phyloP scores from a whole-genome alignment of 345 rosid species.

The Hevea brasiliensis region DNA sequence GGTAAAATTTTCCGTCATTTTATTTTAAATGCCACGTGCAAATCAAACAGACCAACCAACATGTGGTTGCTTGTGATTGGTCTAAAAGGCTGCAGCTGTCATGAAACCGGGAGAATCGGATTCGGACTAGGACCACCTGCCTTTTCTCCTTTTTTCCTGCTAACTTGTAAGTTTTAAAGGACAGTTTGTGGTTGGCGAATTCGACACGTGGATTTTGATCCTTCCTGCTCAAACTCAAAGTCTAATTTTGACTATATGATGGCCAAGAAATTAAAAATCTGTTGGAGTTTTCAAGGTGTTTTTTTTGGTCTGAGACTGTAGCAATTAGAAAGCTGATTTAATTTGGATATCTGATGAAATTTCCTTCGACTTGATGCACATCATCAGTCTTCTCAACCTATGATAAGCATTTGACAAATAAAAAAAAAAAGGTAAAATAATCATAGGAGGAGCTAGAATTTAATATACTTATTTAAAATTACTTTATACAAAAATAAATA shows the following conservation, averaged over 20 bases:
- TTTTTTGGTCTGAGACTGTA: too few relatives aligned
- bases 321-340: too few relatives aligned
- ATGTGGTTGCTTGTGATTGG: background rate
- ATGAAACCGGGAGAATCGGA: background rate
- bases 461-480: too few relatives aligned
- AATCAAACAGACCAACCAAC: background rate
- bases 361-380: too few relatives aligned
- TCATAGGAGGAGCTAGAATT: too few relatives aligned
- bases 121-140: background rate
- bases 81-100: background rate
- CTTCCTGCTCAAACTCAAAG: background rate
- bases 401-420: too few relatives aligned
- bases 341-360: too few relatives aligned
- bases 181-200: background rate
- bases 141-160: background rate
- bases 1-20: background rate
- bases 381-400: too few relatives aligned
- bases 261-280: too few relatives aligned
- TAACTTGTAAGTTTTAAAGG: background rate
- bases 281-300: too few relatives aligned
- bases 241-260: background rate
- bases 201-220: slow-evolving; percentile 2
- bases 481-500: too few relatives aligned
- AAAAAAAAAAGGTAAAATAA: background rate
- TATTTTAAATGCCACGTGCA: slow-evolving; percentile 12